Evolutionary conservation across 2,329 filamentous ascomycete genomes (phyloP), one percentile per base, ranked within the genome.

Genomic region (Neoascochyta sp.): DNA sequence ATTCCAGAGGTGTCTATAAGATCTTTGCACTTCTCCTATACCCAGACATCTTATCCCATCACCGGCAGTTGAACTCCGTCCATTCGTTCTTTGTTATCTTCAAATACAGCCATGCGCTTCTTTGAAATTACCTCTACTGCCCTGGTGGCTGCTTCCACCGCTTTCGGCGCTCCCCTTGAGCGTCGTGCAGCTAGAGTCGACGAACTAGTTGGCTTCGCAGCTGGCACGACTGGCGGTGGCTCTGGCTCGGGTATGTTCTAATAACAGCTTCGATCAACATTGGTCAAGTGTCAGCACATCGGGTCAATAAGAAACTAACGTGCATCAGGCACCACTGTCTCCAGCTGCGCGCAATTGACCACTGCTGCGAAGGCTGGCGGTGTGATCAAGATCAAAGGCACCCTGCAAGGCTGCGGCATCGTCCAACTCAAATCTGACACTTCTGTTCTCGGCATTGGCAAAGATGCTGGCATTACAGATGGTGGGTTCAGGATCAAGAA

Each of bases 291-390:
- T n/a, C n/a, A n/a, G n/a, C n/a, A n/a, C n/a, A n/a, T n/a, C n/a
- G n/a, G n/a, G n/a, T n/a, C n/a, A n/a, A n/a, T n/a, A n/a, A n/a
- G n/a, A n/a, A n/a, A n/a, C n/a, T n/a, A n/a, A n/a, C n/a, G n/a
- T n/a, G n/a, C n/a, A n/a, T n/a, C n/a, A n/a, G n/a, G n/a, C n/a
- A 72, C 69, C 16, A 76, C 73, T 7, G 75, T 78, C 31, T 69
- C 69, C 12, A 67, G 65, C 5, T 69, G 75, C 19, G 65, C 68
- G 13, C 59, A 66, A 16, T 67, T 78, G 39, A 69, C 67, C 4
- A 57, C 66, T 2, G 74, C 74, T 3, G 73, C 72, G 7, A 57
- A 57, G 30, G 36, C 24, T 9, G 51, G 52, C 7, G 55, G 55
- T 22, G 55, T 59, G 16, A 59, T 59, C 45, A 57, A 59, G 41